Base-by-base conservation (phyloP, 2,329 filamentous ascomycete species). In the Alternaria sp. region DNA sequence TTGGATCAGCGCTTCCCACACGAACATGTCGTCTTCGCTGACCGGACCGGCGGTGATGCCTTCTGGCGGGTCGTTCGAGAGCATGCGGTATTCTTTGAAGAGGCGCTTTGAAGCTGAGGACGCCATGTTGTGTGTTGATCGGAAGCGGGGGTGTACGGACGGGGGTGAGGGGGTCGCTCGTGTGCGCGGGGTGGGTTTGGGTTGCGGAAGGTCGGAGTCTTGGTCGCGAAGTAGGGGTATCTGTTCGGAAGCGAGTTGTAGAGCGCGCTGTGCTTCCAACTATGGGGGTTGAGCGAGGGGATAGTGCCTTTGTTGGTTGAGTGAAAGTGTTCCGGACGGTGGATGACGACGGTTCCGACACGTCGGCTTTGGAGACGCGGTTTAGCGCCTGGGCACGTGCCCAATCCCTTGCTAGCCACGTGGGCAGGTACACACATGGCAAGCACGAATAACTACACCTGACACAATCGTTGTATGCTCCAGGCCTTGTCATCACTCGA, bases 1-100 rank as follows among this genome's bases (percentile, higher is more conserved):
- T 81, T 97, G 91, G 75, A 99, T 98, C 66, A 98, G 84, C 9
- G 94, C 96, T 83, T 99, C 96, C 96, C 96, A 99, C 76, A 93
- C 85, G 74, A 97, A 92, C 77, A 98, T 90, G 83, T 99, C 93
- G 80, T 98, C 96, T 84, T 99, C 96, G 69, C 88, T 91, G 65
- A 97, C 86, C 32, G 96, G 96, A 19, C 96, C 96, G 15, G 96
- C 96, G 62, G 93, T 97, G 83, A 99, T 98, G 80, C 96, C 96
- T 66, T 98, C 95, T n/a, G 95, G 95, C 0, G 95, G 93, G 82
- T 96, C 96, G 77, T 93, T 95, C 67, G 93, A 96, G 67, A 99
- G 90, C 67, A 92, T 90, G 77, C 93, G 93, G 86, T 99, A 99
- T 85, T 99, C 96, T 83, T 95, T 92, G 79, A 98, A 93, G 72